Percentiles rank a stretch among this genome's conserved stretches.
These are phyloP conservation scores for Ustilago tritici DNA, from an alignment of 1,284 basidiomycete species.

Conservation along the genomic window DNA sequence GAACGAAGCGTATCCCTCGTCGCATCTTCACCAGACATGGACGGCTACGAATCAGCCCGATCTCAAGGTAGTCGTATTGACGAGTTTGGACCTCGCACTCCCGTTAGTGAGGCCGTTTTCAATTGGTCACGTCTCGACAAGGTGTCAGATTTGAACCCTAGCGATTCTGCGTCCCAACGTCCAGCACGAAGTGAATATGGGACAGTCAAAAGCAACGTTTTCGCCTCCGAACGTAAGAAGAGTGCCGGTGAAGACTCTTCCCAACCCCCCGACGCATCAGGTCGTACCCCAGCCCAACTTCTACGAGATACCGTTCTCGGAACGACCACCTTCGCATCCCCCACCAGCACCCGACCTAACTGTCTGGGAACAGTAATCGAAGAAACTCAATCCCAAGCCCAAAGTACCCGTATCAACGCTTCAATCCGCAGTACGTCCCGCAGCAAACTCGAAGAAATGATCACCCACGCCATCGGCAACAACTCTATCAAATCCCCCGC, in stretches of 20 bases:
- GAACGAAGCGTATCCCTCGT: constrained; percentile 16
- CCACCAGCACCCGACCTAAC: background rate
- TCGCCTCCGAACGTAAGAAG: constrained; percentile 25
- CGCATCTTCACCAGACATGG: constrained; percentile 41
- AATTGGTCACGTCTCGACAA: constrained; percentile 45
- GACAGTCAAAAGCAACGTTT: constrained; percentile 43
- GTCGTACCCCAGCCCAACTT: constrained; percentile 47
- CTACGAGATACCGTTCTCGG: constrained; percentile 44
- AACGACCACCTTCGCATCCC: background rate
- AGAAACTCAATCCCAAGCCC: constrained; percentile 57
- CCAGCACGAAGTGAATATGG: constrained; percentile 55
- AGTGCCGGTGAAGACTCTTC: constrained; percentile 9
- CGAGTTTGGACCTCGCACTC: constrained; percentile 57
- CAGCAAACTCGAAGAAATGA: constrained; percentile 32
- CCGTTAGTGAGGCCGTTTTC: constrained; percentile 54
- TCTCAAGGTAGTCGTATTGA: constrained; percentile 49
- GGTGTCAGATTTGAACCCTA: constrained; percentile 51
- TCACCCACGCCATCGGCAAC: constrained; percentile 17
- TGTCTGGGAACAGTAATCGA: constrained; percentile 58
- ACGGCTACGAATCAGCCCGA: constrained; percentile 47
- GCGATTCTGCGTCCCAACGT: constrained; percentile 60
- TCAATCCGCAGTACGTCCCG: constrained; percentile 39
- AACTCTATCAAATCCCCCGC: constrained; percentile 23
- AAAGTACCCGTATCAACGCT: constrained; percentile 41
- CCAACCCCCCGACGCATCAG: background rate